These are phyloP conservation scores for Candolleomyces aberdarensis DNA, from an alignment of 768 basidiomycete species.

Conservation along the genomic window DNA sequence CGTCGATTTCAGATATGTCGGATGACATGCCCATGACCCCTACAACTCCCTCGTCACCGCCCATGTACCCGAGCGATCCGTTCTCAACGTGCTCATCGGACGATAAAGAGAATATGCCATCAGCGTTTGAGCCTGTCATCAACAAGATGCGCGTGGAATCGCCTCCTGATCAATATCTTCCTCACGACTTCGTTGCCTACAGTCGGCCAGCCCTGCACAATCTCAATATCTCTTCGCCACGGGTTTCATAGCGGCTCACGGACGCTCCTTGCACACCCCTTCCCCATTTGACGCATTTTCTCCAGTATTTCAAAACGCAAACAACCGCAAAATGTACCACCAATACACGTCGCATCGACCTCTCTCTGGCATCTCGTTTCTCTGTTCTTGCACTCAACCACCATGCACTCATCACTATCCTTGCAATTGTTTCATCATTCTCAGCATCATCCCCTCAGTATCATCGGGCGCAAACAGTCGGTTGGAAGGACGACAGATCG, in stretches of 20 bases:
- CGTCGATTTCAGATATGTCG: constrained; percentile 69
- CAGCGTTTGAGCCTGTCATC: constrained; percentile 68
- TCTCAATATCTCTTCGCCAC: constrained; percentile 68
- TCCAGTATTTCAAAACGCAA: constrained; percentile 51
- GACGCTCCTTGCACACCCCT: constrained; percentile 25
- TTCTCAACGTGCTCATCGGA: constrained; percentile 54
- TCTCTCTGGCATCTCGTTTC: constrained; percentile 55
- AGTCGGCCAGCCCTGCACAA: constrained; percentile 77
- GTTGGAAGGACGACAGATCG: constrained; percentile 32
- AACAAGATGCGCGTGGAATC: constrained; percentile 69
- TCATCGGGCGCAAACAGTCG: constrained; percentile 42
- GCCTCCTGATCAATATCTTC: constrained; percentile 72
- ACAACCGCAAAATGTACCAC: constrained; percentile 79
- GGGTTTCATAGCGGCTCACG: constrained; percentile 52
- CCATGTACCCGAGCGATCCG: constrained; percentile 55
- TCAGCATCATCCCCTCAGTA: constrained; percentile 38
- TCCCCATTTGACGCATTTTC: constrained; percentile 34
- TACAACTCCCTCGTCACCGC: constrained; percentile 48
- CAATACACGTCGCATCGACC: constrained; percentile 65
- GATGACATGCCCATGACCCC: constrained; percentile 86
- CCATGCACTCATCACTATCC: constrained; percentile 65
- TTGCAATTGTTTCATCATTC: constrained; percentile 57
- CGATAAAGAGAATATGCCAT: constrained; percentile 79
- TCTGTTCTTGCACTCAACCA: constrained; percentile 60
- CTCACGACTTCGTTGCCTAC: constrained; percentile 78